Base-by-base conservation (phyloP, 1,139 yeast genomes). In the Arxiozyma telluris region DNA sequence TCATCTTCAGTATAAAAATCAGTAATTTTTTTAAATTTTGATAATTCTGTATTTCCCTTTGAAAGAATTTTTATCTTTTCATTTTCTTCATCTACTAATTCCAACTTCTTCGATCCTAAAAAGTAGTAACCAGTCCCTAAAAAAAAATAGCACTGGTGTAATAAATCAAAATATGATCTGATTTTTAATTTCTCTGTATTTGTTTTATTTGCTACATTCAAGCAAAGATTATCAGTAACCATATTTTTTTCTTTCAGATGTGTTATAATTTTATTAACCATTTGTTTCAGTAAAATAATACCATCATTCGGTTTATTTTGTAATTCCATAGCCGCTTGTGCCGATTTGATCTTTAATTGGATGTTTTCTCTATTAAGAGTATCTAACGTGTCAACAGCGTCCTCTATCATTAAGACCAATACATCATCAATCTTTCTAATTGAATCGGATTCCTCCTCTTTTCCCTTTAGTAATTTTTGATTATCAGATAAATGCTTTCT, bases 111-210 rank as follows among this genome's bases (percentile, higher is more conserved):
- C 1, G 70, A 61, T 20, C 71, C 71, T 22, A 59, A 44, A 42
- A 62, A 60, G 61, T 81, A 91, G 66, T 87, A 83, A 0, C 90
- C 84, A 0, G 96, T 85, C 0, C 90, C 98, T 44, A 87, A 73
- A 59, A 89, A 80, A 65, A 90, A 91, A 64, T 80, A 84, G 50
- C 85, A 78, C 54, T 90, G 83, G 66, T 91, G 97, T 23, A 87
- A 71, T 17, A 81, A 66, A 51, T 89, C 86, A 51, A 70, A 55
- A 25, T 65, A 68, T 18, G 65, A 67, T 21, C 68, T 72, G 22
- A 66, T 64, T 25, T 66, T 69, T 42, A 45, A 17, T 47, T 52
- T 56, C 52, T 61, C 59, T 48, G 51, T 44, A 41, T 41, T 41
- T 11, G 15, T 22, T 12, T 41, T 39, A 4, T 47, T 41, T 9